Evolutionary conservation across 75 land plant species (phyloP), one percentile per base, ranked within the genome.

Genomic region (Selaginella moellendorffii): DNA sequence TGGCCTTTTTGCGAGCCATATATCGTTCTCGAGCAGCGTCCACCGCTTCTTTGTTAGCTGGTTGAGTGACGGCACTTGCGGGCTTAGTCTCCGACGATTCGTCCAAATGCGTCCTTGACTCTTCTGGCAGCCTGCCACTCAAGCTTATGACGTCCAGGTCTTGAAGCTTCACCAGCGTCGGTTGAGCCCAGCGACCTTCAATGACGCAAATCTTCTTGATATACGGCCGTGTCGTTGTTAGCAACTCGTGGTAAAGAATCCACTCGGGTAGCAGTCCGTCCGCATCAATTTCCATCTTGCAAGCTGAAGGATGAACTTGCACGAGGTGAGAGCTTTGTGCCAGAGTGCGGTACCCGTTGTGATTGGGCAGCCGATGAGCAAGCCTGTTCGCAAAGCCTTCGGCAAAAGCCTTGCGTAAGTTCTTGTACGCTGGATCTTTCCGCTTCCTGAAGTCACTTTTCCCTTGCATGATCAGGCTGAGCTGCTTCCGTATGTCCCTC

Each of bases 271-370:
- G 66, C 36, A 75, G 77, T 25, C 99, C 99, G 21, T 95, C 88
- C 65, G 84, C 91, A 75, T 95, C 92, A 54, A 79, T 53, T 69
- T 70, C 71, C 0, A 86, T 71, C 23, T 78, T 51, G 53, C 81
- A 84, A 20, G 88, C 77, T 2, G 91, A 74, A 52, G 99, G 99
- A 74, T 95, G 99, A 28, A 87, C 80, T 87, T 86, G 96, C 28
- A 86, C 99, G 24, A 95, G 76, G 69, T 95, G 97, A 24, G 91
- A 75, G 62, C 78, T 84, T 67, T 82, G 73, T 65, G 90, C 80
- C 27, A 90, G 19, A 19, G 85, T 84, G 20, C 76, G 75, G 64
- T 86, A 95, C 27, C 99, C 99, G 79, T 95, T 95, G 67, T 95
- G 99, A 61, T 76, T 77, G 2, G 83, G 76, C 86, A 79, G 81